Evolutionary conservation across 139 green algal species (phyloP).

Genomic region (Diplosphaera chodatii): DNA sequence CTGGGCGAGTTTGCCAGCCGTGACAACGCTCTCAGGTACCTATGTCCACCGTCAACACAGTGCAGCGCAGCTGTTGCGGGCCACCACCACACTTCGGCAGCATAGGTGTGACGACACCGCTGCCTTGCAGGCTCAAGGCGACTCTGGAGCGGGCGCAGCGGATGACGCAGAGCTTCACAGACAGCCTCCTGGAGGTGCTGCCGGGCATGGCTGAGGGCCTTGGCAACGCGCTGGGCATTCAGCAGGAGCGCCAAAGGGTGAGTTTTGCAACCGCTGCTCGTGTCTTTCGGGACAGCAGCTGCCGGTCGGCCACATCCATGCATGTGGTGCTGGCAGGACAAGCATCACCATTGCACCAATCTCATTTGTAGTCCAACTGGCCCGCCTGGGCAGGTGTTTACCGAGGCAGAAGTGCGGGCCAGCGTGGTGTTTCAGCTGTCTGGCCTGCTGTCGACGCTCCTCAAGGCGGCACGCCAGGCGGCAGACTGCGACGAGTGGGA

Average conservation of each 20-base stretch:
- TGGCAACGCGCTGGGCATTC: constrained; percentile 68
- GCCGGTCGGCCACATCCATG: too few relatives aligned
- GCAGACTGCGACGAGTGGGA: constrained; percentile 69
- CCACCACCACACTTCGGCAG: too few relatives aligned
- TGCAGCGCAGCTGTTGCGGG: too few relatives aligned
- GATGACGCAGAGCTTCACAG: constrained; percentile 66
- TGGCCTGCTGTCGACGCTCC: constrained; percentile 50
- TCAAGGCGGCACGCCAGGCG: constrained; percentile 26
- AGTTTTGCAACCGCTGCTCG: too few relatives aligned
- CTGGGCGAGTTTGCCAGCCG: constrained; percentile 21
- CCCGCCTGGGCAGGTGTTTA: constrained; percentile 75
- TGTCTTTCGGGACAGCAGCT: too few relatives aligned
- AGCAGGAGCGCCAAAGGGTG: constrained; percentile 20
- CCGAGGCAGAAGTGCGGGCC: constrained; percentile 81
- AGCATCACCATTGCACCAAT: too few relatives aligned
- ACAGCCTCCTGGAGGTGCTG: constrained; percentile 58
- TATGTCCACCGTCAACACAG: too few relatives aligned
- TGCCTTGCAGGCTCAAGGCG: constrained; percentile 62
- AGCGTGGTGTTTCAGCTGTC: constrained; percentile 87
- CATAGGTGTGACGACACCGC: too few relatives aligned
- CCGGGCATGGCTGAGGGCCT: constrained; percentile 36
- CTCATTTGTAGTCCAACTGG: too few relatives aligned
- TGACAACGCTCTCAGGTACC: constrained; percentile 44
- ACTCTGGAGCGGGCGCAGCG: constrained; percentile 75
- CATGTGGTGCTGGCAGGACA: too few relatives aligned